A percentile compares a stretch with the other conserved stretches of the same genome.
Conservation (phyloP, 164 flowering plant species). For the Hamamelis virginiana region DNA sequence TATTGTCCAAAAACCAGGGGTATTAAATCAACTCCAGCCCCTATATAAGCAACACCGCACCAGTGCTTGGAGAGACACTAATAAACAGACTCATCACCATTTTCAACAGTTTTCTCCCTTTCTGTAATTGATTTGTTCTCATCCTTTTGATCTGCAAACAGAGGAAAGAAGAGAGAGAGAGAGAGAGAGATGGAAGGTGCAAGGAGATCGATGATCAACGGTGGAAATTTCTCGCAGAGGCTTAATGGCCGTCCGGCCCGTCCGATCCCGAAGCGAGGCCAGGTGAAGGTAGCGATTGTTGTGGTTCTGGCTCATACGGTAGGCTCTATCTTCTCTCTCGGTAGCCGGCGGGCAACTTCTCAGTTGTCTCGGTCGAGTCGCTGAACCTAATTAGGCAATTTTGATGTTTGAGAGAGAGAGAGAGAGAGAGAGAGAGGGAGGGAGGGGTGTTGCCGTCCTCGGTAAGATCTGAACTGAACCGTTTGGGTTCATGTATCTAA, state of each 20-base stretch:
- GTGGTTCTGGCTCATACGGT: constrained; percentile 22
- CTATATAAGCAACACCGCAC: too few species aligned
- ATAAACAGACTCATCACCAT: too few species aligned
- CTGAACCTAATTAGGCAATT: too few species aligned
- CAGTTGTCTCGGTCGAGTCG: too few species aligned
- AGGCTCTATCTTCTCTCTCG: constrained; percentile 25
- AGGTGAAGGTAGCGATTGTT: constrained; percentile 28
- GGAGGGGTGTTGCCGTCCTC: too few species aligned
- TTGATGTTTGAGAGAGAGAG: too few species aligned
- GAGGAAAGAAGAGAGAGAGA: not conserved
- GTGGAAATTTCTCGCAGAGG: constrained; percentile 8
- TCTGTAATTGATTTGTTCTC: not conserved
- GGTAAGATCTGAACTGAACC: too few species aligned
- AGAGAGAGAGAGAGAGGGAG: too few species aligned
- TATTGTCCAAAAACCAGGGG: too few species aligned
- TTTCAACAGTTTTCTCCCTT: not conserved
- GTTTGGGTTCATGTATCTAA: too few species aligned
- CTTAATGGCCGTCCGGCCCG: constrained; percentile 30
- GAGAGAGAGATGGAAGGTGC: constrained; percentile 20
- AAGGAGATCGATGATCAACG: constrained; percentile 15
- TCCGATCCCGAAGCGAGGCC: constrained; percentile 35
- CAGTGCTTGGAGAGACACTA: too few species aligned
- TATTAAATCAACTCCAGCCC: too few species aligned
- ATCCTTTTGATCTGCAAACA: not conserved
- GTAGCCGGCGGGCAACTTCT: not conserved